phyloP scores from a whole-genome alignment of 192 early-diverging fungal species.

The Allomyces javanicus region DNA sequence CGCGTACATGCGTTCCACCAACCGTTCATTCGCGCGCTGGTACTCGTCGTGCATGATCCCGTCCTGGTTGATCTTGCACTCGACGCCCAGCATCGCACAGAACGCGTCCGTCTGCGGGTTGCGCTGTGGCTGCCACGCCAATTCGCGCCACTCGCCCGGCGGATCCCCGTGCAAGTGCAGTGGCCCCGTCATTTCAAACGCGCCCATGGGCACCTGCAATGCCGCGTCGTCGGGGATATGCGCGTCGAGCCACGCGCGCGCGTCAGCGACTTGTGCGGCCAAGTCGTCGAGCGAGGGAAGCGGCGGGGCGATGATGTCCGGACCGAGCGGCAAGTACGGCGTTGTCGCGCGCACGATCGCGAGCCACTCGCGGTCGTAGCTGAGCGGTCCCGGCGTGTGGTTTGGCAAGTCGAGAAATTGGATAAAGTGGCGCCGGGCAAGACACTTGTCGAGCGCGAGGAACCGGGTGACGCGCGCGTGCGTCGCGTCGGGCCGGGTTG shows the following conservation, averaged over 20 bases:
- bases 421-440: background rate
- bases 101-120: slow-evolving; percentile 76
- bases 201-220: background rate
- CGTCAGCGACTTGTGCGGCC: background rate
- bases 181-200: background rate
- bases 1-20: no score
- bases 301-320: slow-evolving; percentile 3
- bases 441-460: background rate
- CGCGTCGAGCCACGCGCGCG: background rate
- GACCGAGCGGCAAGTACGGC: slow-evolving; percentile 23
- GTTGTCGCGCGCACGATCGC: slow-evolving; percentile 47
- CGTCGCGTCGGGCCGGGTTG: no score
- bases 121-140: slow-evolving; percentile 14
- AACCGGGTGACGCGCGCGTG: background rate
- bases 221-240: background rate
- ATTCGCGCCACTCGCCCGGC: background rate
- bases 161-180: background rate
- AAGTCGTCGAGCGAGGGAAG: background rate
- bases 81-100: slow-evolving; percentile 45
- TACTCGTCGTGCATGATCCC: slow-evolving; percentile 8
- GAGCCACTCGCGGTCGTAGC: slow-evolving; percentile 54
- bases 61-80: slow-evolving; percentile 43
- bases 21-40: no score
- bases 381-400: background rate
- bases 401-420: background rate